Evolutionary conservation across 2,329 filamentous ascomycete genomes (phyloP), one percentile per base, ranked within the genome.

Genomic region (Penicillium nordicum): DNA sequence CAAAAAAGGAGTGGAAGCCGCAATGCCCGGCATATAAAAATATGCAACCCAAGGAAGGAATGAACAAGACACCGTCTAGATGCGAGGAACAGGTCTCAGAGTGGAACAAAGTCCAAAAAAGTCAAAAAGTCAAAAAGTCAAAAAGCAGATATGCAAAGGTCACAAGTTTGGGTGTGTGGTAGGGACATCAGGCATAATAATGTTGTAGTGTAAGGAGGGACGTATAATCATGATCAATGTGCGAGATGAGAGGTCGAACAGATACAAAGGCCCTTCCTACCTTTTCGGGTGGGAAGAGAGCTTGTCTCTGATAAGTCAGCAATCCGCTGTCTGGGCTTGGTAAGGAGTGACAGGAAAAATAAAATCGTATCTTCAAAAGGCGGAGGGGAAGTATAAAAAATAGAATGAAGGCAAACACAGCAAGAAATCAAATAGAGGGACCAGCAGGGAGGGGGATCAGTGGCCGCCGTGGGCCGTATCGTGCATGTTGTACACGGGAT

Each of bases 41-140:
- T 58, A 69, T 68, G 68, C 67, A 68, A 67, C 61, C 64, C 61
- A 56, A 54, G 57, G 57, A 69, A 70, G 66, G 67, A 69, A 67
- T 64, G 67, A 64, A 69, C 62, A 67, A 66, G 65, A 70, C 63
- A 69, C 66, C 67, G 65, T 72, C 68, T 69, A 69, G 57, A 68
- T 69, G 67, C 63, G 59, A 65, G 53, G 53, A 63, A 63, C 51
- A 56, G 59, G 57, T 63, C 46, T 64, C 47, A 45, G 55, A 57
- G 43, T 32, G 51, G 50, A 53, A 23, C 37, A 25, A 29, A 36
- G 44, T 32, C 47, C 25, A 44, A 18, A n/a, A n/a, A n/a, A n/a
- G n/a, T n/a, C n/a, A n/a, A n/a, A 23, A 36, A 1, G 4, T 16
- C 29, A 30, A 23, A 38, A 25, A 40, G 12, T 37, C 55, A 45